Conservation (phyloP, 202 grass and related monocot species). For the Setaria italica region DNA sequence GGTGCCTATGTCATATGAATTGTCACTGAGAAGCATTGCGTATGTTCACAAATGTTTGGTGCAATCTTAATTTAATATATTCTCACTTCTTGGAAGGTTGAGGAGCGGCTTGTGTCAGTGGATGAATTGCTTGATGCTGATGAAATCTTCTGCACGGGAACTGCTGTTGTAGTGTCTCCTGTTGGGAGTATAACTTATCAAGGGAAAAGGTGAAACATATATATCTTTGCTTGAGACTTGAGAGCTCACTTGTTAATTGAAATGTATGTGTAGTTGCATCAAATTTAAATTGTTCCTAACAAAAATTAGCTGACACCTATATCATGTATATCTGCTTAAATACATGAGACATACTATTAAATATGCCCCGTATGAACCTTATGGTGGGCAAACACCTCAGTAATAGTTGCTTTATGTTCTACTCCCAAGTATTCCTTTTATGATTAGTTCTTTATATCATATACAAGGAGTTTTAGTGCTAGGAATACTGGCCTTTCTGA, state of each 20-base stretch:
- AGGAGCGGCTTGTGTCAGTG: constrained; percentile 77
- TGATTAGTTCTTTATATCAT: neutral
- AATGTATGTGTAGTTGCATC: neutral
- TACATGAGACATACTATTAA: neutral
- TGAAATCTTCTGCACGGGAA: constrained; percentile 95
- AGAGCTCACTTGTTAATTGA: constrained; percentile 9
- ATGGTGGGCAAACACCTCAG: neutral
- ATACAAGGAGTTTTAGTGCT: neutral
- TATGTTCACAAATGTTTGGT: constrained; percentile 2
- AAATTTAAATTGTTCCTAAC: neutral
- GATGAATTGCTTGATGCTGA: constrained; percentile 89
- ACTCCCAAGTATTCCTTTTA: neutral
- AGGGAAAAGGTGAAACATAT: constrained; percentile 66
- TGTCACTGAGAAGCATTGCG: neutral
- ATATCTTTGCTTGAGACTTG: neutral
- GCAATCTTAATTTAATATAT: constrained; percentile 5
- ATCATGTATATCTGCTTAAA: neutral
- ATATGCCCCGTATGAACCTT: neutral
- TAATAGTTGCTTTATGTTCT: neutral
- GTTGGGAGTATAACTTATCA: constrained; percentile 93
- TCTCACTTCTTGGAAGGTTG: constrained; percentile 59
- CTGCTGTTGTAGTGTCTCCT: constrained; percentile 86
- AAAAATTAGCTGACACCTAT: neutral
- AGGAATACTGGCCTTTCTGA: neutral
- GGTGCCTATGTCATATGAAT: neutral